A percentile compares a stretch with the other conserved stretches of the same genome.
phyloP scores from a whole-genome alignment of 2,329 filamentous ascomycete genomes.

The Coniochaeta sp. region DNA sequence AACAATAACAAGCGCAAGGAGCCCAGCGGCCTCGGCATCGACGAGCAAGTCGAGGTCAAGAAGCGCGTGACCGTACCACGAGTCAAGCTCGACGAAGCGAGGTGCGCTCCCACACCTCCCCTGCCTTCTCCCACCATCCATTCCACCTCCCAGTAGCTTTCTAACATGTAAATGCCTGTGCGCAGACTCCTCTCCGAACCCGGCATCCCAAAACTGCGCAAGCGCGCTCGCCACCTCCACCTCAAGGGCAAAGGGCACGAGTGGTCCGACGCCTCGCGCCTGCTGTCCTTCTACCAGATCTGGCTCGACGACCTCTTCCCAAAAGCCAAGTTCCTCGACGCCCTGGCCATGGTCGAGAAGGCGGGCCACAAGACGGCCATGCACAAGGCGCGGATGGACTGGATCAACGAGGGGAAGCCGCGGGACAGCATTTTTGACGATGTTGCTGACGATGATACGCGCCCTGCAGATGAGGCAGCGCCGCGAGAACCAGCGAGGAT shows the following conservation, averaged over 20 bases:
- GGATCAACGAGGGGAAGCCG: conserved; percentile 73
- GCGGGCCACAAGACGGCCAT: conserved; percentile 78
- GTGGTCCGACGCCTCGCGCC: conserved; percentile 75
- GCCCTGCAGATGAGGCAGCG: too few relatives aligned
- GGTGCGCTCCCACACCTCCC: conserved; percentile 35
- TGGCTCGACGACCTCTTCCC: conserved; percentile 97
- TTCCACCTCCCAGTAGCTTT: neutral
- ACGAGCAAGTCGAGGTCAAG: conserved; percentile 76
- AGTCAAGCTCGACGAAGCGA: conserved; percentile 80
- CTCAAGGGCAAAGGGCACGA: conserved; percentile 95
- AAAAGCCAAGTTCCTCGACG: conserved; percentile 88
- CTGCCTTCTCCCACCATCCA: neutral
- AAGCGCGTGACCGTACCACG: conserved; percentile 66
- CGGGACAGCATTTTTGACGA: conserved; percentile 25
- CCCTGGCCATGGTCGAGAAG: conserved; percentile 85
- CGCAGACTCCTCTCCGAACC: conserved; percentile 73
- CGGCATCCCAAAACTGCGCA: conserved; percentile 77
- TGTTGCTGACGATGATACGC: conserved; percentile 8
- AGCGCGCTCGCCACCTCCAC: conserved; percentile 62
- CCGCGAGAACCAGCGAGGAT: conserved; percentile 18
- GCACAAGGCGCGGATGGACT: conserved; percentile 66
- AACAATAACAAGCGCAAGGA: conserved; percentile 41
- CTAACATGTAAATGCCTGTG: too few relatives aligned
- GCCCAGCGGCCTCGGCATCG: conserved; percentile 61
- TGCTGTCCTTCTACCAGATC: conserved; percentile 87